Conservation (phyloP, 768 basidiomycete genomes). For the Suillus tomentosus region DNA sequence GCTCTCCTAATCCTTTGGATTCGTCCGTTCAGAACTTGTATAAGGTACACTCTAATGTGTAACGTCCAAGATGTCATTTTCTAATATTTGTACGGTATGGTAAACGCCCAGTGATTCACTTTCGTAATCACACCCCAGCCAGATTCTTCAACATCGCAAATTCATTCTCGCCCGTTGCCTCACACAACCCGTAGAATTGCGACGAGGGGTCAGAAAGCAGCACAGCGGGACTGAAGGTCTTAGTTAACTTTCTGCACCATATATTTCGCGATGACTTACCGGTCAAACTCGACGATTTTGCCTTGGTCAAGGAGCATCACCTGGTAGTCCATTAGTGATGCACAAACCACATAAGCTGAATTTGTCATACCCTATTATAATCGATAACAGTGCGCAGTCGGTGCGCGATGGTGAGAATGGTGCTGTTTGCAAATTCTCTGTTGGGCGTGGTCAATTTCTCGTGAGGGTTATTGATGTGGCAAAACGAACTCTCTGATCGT, state of each 20-base stretch:
- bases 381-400: slow-evolving; percentile 79
- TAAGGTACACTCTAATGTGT: background rate
- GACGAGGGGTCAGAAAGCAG: slow-evolving; percentile 59
- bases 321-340: slow-evolving; percentile 37
- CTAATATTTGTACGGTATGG: slow-evolving; percentile 13
- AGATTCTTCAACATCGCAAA: slow-evolving; percentile 69
- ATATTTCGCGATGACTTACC: slow-evolving; percentile 29
- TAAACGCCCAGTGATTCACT: background rate
- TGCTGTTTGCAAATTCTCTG: slow-evolving; percentile 79
- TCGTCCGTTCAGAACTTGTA: background rate
- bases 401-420: slow-evolving; percentile 84
- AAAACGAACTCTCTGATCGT: slow-evolving; percentile 73
- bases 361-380: slow-evolving; percentile 65
- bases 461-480: background rate
- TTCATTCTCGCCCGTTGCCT: slow-evolving; percentile 72
- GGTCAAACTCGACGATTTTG: slow-evolving; percentile 75
- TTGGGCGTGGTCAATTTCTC: background rate
- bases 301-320: slow-evolving; percentile 81
- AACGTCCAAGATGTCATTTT: slow-evolving; percentile 22
- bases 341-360: background rate
- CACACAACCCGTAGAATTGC: slow-evolving; percentile 68
- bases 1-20: background rate
- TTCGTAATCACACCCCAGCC: slow-evolving; percentile 41
- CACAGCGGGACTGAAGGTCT: slow-evolving; percentile 45
- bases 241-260: background rate